Evolutionary conservation across 140 eudicot species (phyloP).

Genomic region (Bidens hawaiensis): DNA sequence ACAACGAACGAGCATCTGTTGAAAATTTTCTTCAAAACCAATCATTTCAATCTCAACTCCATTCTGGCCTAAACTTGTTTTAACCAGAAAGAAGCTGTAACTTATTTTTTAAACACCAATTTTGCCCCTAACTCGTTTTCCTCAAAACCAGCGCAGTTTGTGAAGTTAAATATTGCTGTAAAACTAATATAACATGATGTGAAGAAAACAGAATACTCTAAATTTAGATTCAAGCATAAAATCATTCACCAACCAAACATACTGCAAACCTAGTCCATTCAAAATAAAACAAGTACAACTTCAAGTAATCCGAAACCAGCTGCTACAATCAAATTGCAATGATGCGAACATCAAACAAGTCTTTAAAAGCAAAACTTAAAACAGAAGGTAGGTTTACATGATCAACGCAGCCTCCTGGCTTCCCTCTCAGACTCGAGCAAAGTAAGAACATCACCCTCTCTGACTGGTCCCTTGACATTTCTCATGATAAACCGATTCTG

Average conservation of each 20-base stretch:
- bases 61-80: too few species aligned
- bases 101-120: too few species aligned
- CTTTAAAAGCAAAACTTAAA: background rate
- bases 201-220: background rate
- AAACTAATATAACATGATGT: too few species aligned
- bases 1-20: too few species aligned
- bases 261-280: background rate
- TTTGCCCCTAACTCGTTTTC: too few species aligned
- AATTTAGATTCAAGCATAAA: too few species aligned
- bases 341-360: background rate
- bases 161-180: too few species aligned
- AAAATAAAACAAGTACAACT: background rate
- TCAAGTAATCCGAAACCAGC: background rate
- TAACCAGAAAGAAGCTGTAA: too few species aligned
- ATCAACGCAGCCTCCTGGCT: conserved; percentile 30
- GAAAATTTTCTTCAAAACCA: too few species aligned
- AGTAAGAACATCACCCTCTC: conserved; percentile 35
- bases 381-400: background rate
- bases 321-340: background rate
- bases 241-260: background rate
- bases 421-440: conserved; percentile 34
- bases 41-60: too few species aligned
- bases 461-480: conserved; percentile 32
- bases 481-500: conserved; percentile 32
- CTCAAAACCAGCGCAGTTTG: too few species aligned